phyloP scores from a whole-genome alignment of 192 early-diverging fungal species.

The Irineochytrium annulatum region DNA sequence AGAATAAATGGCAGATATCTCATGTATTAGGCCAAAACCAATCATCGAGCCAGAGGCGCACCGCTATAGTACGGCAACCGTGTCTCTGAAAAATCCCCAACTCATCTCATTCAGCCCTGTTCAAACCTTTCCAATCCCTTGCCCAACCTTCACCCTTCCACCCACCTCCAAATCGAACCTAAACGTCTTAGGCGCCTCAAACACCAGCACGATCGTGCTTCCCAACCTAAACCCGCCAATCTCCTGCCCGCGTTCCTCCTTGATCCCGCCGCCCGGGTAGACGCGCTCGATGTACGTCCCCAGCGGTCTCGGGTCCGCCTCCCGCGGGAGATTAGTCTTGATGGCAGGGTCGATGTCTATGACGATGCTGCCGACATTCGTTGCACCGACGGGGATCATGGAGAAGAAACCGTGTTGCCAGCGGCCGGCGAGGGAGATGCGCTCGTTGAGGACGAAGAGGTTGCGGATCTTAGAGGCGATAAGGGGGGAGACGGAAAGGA shows the following conservation, averaged over 20 bases:
- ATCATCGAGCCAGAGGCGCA: too few relatives aligned
- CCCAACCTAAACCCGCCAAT: conserved; percentile 95
- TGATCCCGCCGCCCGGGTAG: conserved; percentile 69
- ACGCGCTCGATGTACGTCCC: conserved; percentile 73
- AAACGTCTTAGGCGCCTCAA: conserved; percentile 87
- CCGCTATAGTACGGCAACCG: too few relatives aligned
- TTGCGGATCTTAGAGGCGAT: conserved; percentile 79
- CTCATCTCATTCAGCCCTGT: too few relatives aligned
- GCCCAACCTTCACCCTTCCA: conserved; percentile 77
- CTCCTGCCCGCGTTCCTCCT: conserved; percentile 75
- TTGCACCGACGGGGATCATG: conserved; percentile 95
- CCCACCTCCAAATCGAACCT: conserved; percentile 68
- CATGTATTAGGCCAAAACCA: too few relatives aligned
- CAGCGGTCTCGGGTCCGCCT: conserved; percentile 36
- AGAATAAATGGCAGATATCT: too few relatives aligned
- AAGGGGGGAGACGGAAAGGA: conserved; percentile 92
- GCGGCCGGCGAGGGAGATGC: conserved; percentile 85
- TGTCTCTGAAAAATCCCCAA: too few relatives aligned
- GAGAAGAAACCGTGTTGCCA: conserved; percentile 95
- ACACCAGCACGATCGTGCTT: conserved; percentile 93
- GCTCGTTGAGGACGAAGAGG: conserved; percentile 95
- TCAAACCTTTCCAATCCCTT: conserved; percentile 63
- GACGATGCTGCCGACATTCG: conserved; percentile 94
- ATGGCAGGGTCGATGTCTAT: conserved; percentile 88
- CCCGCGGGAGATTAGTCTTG: conserved; percentile 39